Evolutionary conservation across 768 basidiomycete species (phyloP), one percentile per base, ranked within the genome.

Genomic region (Tylopilus rubrobrunneus): DNA sequence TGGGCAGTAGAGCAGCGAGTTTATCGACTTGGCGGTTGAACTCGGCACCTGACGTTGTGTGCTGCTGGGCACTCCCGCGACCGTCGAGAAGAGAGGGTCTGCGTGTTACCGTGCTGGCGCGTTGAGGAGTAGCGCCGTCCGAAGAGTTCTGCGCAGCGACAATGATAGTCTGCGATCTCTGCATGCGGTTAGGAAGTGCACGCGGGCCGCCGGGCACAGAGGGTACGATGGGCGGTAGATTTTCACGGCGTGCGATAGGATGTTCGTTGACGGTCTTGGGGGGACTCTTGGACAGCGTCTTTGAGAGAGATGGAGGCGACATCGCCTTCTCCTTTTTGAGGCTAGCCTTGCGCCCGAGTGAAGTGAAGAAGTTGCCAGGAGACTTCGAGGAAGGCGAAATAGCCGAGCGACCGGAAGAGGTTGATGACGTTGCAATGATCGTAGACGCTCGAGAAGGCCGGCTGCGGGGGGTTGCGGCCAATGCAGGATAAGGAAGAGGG

Each of bases 191-290:
- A 3, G 85, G 82, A 17, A 79, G 79, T 1, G 87, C 86, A 19
- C 89, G 82, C 10, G 89, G 88, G 7, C 89, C 89, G 39, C 88
- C 86, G 1, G 86, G 87, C 4, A 87, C 78, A 3, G 78, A 73
- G 10, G 86, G 86, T 10, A 75, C 62, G 49, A 58, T 56, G 17
- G 62, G 62, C 14, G 46, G 57, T 50, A 74, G 52, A 54, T 71
- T 72, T 34, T 62, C 55, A 1, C 55, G 67, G 27, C 74, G 73
- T 21, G 68, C 65, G 23, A 45, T 63, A 47, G 47, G 57, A 42
- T 67, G 62, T 14, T 69, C 65, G 15, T 61, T 58, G 33, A 59
- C 45, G 1, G 60, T 59, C 40, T 65, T 59, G 1, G 75, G 71
- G 1, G 73, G 69, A 19, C 62, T 71, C 58, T 72, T 80, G 15